Base-by-base conservation (phyloP, 805 yeast species). In the Myxozyma mucilagina region DNA sequence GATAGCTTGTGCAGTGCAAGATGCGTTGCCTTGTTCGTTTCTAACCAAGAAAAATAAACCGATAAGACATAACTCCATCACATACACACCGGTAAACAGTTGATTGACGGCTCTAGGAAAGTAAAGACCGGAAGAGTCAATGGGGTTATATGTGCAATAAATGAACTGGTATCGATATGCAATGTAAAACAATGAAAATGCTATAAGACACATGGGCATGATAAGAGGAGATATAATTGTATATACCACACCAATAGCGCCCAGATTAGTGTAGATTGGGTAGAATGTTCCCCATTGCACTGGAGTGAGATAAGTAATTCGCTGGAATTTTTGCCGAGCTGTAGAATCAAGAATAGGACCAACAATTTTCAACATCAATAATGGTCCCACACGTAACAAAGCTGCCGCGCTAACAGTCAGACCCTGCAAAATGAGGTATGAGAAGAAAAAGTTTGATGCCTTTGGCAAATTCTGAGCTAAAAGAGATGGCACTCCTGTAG, bases 381-480 rank as follows among this genome's bases (percentile, higher is more conserved):
- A 76, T 18, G 79, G 81, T 56, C 79, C 81, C 16, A 84, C 74
- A 68, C 88, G 86, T 42, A 91, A 69, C 44, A 92, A 77, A 61
- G 84, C 84, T 59, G 83, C 84, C 0, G 96, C 96, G 64, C 87
- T 83, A 57, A 87, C 84, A 1, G 92, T 82, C 58, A 91, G 75
- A 0, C 96, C 93, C 73, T 88, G 86, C 38, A 91, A 78, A 0
- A 89, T 75, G 42, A 90, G 76, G 69, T 87, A 90, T 2, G 92
- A 87, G 72, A 86, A 86, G 75, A 91, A 92, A 70, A 92, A 91
- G 47, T 86, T 89, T 0, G 97, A 87, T 29, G 96, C 88, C 69
- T 87, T 88, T 0, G 97, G 97, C 39, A 92, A 78, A 67, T 90
- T 87, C 47, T 78, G 74, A 7, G 96, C 87, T 69, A 93, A 79